A percentile compares a stretch with the other conserved stretches of the same genome.
These are phyloP conservation scores for Pythium brachiatum DNA, from an alignment of 352 stramenopile species.

Conservation along the genomic window DNA sequence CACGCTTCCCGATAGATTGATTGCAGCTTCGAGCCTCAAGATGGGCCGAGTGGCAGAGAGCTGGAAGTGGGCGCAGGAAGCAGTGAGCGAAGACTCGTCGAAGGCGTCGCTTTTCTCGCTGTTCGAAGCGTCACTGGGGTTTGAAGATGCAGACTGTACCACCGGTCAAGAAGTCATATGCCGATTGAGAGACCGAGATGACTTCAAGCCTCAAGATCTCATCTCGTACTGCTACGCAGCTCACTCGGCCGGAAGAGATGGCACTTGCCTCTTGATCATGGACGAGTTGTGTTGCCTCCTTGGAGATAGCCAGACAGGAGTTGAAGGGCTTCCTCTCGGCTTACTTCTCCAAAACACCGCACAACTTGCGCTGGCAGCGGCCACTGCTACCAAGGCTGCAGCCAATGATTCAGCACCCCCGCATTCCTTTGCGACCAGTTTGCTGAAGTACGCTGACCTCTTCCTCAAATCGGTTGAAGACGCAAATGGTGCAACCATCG, in stretches of 20 bases:
- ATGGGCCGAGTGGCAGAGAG: slow-evolving; percentile 33
- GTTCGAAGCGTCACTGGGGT: slow-evolving; percentile 42
- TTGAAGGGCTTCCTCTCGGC: slow-evolving; percentile 28
- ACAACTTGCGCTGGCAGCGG: slow-evolving; percentile 44
- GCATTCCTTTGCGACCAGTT: slow-evolving; percentile 33
- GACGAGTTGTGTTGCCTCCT: slow-evolving; percentile 45
- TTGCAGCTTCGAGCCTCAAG: slow-evolving; percentile 29
- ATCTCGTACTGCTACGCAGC: slow-evolving; percentile 49
- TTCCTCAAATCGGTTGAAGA: slow-evolving; percentile 34
- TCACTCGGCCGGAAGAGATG: slow-evolving; percentile 29
- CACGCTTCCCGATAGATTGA: background rate
- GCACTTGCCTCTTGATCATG: slow-evolving; percentile 45
- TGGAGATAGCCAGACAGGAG: background rate
- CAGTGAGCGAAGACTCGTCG: slow-evolving; percentile 40
- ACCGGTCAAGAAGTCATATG: slow-evolving; percentile 28
- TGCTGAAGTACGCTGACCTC: slow-evolving; percentile 39
- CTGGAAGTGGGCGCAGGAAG: slow-evolving; percentile 43
- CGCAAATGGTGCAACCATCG: background rate
- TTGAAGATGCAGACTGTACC: slow-evolving; percentile 11
- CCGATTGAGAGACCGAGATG: slow-evolving; percentile 41
- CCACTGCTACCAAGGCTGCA: background rate
- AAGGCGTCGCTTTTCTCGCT: slow-evolving; percentile 62
- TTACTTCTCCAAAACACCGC: slow-evolving; percentile 69
- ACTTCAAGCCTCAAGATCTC: slow-evolving; percentile 67
- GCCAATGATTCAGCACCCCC: background rate